Percentiles rank a stretch among this genome's conserved stretches.
Evolutionary conservation across 2,329 filamentous ascomycete species (phyloP).

Genomic region (Aspergillus fijiensis): DNA sequence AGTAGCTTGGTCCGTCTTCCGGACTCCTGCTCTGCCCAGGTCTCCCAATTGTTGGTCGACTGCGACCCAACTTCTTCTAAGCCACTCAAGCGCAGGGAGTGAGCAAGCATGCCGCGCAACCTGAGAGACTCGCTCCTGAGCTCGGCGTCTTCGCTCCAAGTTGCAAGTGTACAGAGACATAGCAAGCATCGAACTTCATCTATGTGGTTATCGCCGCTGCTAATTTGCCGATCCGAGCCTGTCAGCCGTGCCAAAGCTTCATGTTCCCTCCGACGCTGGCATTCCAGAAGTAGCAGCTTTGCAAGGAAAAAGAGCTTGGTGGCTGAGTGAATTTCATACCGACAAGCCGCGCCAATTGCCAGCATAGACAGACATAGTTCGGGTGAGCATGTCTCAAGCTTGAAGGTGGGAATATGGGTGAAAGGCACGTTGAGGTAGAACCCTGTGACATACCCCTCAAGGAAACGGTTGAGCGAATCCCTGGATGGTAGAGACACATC

Average conservation of each 20-base stretch:
- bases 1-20: constrained; percentile 7
- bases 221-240: background rate
- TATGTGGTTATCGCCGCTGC: background rate
- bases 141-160: constrained; percentile 1
- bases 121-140: background rate
- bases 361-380: constrained; percentile 10
- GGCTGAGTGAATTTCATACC: background rate
- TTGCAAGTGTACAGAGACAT: constrained; percentile 4
- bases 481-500: background rate
- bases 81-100: constrained; percentile 1
- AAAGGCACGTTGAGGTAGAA: constrained; percentile 9
- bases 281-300: constrained; percentile 2
- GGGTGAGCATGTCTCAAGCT: constrained; percentile 1
- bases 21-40: constrained; percentile 5
- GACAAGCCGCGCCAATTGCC: constrained; percentile 4
- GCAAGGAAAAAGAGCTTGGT: constrained; percentile 1
- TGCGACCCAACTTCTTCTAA: background rate
- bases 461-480: constrained; percentile 4
- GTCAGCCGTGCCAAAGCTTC: background rate
- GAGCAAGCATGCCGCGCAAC: background rate
- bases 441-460: constrained; percentile 10
- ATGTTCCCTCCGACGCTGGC: background rate
- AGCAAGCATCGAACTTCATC: constrained; percentile 8
- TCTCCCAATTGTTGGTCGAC: background rate
- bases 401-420: constrained; percentile 8